phyloP scores from a whole-genome alignment of 2,329 filamentous ascomycete genomes.

The Clonostachys byssicola region DNA sequence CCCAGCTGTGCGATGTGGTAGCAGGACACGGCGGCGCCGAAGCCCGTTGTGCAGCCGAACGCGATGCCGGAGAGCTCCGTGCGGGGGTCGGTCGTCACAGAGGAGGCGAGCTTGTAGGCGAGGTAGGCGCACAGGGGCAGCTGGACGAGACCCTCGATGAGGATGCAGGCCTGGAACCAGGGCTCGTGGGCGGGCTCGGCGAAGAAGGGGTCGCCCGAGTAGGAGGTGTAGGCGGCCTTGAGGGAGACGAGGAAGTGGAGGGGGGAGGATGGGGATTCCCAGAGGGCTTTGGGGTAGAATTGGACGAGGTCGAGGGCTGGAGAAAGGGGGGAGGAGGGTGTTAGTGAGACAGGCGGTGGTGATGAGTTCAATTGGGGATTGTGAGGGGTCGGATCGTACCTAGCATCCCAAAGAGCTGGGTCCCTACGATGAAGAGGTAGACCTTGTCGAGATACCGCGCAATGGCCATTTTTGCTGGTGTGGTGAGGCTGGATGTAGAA shows the following conservation, averaged over 20 bases:
- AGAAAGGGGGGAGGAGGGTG: background rate
- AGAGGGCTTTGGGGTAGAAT: conserved; percentile 45
- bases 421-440: conserved; percentile 24
- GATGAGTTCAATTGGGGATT: background rate
- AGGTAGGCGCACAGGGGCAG: conserved; percentile 47
- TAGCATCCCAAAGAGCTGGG: conserved; percentile 29
- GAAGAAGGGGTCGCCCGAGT: conserved; percentile 51
- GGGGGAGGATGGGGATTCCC: conserved; percentile 31
- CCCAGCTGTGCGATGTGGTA: conserved; percentile 46
- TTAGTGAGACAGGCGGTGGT: background rate
- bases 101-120: conserved; percentile 27
- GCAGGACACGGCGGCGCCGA: conserved; percentile 48
- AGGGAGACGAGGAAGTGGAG: conserved; percentile 41
- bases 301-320: conserved; percentile 49
- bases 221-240: conserved; percentile 38
- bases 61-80: conserved; percentile 46
- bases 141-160: conserved; percentile 44
- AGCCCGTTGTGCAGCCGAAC: conserved; percentile 45
- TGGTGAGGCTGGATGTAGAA: too few relatives aligned
- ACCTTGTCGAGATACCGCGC: conserved; percentile 14
- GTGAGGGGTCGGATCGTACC: conserved; percentile 13
- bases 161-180: conserved; percentile 48
- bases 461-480: too few relatives aligned
- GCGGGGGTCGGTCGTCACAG: conserved; percentile 7
- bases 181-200: conserved; percentile 24